phyloP scores from a whole-genome alignment of 2,329 filamentous ascomycete species.

The Cladobotryum mycophilum region DNA sequence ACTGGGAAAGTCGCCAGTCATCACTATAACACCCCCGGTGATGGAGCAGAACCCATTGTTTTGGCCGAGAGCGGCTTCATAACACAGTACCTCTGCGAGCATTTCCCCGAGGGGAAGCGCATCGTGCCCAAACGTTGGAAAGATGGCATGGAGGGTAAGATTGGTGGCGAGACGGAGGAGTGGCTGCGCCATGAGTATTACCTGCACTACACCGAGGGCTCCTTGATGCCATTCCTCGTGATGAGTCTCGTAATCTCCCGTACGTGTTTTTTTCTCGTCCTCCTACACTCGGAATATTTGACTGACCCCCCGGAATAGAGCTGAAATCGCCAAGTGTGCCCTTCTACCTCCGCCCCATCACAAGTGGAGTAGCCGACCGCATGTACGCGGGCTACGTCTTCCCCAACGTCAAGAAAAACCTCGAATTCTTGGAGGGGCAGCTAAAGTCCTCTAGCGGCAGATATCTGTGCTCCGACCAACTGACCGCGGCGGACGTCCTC shows the following conservation, averaged over 20 bases:
- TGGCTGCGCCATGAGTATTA: slow-evolving; percentile 59
- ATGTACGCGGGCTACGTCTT: slow-evolving; percentile 36
- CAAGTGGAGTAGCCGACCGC: slow-evolving; percentile 36
- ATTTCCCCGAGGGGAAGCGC: slow-evolving; percentile 40
- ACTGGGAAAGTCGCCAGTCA: slow-evolving; percentile 78
- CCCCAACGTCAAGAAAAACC: slow-evolving; percentile 43
- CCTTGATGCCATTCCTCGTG: slow-evolving; percentile 66
- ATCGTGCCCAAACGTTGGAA: slow-evolving; percentile 50
- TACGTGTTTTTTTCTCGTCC: slow-evolving; percentile 24
- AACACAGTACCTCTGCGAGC: slow-evolving; percentile 72
- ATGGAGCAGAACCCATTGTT: slow-evolving; percentile 43
- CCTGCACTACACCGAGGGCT: slow-evolving; percentile 82
- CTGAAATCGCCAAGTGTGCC: slow-evolving; percentile 42
- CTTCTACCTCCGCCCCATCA: slow-evolving; percentile 49
- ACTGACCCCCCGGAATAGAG: slow-evolving; percentile 19
- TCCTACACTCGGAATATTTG: neutral
- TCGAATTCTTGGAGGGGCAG: slow-evolving; percentile 44
- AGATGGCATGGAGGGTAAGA: slow-evolving; percentile 49
- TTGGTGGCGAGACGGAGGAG: slow-evolving; percentile 55
- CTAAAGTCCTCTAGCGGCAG: slow-evolving; percentile 38
- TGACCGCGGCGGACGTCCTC: slow-evolving; percentile 49
- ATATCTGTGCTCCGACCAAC: slow-evolving; percentile 43
- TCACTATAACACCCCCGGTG: slow-evolving; percentile 53
- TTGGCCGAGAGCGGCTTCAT: slow-evolving; percentile 80
- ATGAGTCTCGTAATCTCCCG: slow-evolving; percentile 54